These are phyloP conservation scores for Pseudocercospora vitis DNA, from an alignment of 2,329 filamentous ascomycete genomes.

Conservation along the genomic window DNA sequence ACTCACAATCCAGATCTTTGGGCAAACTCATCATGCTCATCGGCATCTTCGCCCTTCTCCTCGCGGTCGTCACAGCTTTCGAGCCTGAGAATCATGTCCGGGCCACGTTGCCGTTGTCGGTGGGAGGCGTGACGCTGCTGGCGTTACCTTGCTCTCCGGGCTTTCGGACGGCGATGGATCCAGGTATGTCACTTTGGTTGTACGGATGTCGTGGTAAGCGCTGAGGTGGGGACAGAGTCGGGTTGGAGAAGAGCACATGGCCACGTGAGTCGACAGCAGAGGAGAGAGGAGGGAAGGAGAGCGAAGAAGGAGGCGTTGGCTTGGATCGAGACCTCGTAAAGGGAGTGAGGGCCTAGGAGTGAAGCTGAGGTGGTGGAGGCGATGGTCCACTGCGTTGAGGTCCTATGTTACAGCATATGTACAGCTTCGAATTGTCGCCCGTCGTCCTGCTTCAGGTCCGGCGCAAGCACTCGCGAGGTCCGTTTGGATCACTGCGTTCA, in stretches of 20 bases:
- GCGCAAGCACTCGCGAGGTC: too few species aligned
- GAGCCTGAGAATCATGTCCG: not conserved
- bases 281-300: not conserved
- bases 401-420: too few species aligned
- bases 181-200: too few species aligned
- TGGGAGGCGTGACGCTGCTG: not conserved
- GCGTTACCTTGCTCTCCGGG: not conserved
- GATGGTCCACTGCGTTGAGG: too few species aligned
- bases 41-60: not conserved
- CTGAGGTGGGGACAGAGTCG: too few species aligned
- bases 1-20: not conserved
- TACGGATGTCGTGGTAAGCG: too few species aligned
- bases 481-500: too few species aligned
- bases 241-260: not conserved
- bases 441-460: too few species aligned
- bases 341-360: not conserved
- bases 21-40: not conserved
- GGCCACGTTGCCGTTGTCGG: not conserved
- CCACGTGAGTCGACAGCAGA: not conserved
- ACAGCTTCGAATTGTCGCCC: too few species aligned
- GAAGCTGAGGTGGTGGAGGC: too few species aligned
- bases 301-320: not conserved
- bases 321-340: not conserved
- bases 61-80: not conserved
- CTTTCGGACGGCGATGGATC: too few species aligned